These are phyloP conservation scores for Diospyros kaki DNA, from an alignment of 148 eudicot genomes.

Conservation along the genomic window DNA sequence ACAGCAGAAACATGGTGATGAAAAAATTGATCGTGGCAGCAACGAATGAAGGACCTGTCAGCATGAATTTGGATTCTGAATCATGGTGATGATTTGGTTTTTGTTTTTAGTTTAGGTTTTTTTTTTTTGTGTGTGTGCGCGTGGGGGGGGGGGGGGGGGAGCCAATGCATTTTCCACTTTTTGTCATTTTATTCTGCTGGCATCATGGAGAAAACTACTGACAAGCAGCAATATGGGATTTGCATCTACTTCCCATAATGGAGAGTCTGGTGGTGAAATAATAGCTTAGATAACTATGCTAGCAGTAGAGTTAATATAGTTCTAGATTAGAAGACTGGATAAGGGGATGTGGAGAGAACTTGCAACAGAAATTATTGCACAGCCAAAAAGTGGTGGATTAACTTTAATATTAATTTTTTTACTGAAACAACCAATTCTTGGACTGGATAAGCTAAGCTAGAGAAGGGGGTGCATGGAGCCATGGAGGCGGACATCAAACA, in stretches of 20 bases:
- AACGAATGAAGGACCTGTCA: not conserved
- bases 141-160: not conserved
- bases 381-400: too few relatives aligned
- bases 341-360: too few relatives aligned
- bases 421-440: too few relatives aligned
- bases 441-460: too few relatives aligned
- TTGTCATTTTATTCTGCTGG: not conserved
- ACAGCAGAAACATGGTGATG: not conserved
- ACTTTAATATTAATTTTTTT: too few relatives aligned
- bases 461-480: too few relatives aligned
- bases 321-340: not conserved
- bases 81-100: not conserved
- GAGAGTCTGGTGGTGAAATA: not conserved
- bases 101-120: too few relatives aligned
- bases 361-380: too few relatives aligned
- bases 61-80: not conserved
- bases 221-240: not conserved
- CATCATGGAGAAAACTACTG: not conserved
- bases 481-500: too few relatives aligned
- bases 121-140: too few relatives aligned
- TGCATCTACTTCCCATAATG: not conserved
- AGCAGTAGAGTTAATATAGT: not conserved
- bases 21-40: not conserved
- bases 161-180: not conserved
- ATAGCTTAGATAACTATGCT: not conserved